These are phyloP conservation scores for Penicillium sp. DNA, from an alignment of 2,329 filamentous ascomycete genomes.

Conservation along the genomic window DNA sequence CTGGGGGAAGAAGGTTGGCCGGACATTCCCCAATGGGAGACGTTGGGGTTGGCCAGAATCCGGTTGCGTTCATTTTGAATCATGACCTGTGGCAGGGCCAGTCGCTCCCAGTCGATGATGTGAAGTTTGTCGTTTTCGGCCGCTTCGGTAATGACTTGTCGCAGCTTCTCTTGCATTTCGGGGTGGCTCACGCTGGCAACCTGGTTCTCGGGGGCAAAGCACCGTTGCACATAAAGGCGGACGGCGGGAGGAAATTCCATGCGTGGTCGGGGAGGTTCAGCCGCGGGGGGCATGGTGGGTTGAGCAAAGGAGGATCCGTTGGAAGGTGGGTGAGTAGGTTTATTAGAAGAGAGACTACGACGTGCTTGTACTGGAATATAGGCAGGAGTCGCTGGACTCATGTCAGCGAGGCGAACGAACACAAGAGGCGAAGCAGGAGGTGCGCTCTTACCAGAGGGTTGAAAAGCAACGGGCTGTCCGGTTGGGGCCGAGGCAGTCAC, in stretches of 20 bases:
- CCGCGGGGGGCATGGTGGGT: constrained; percentile 35
- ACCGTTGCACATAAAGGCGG: constrained; percentile 83
- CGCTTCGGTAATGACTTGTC: constrained; percentile 79
- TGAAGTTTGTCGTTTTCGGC: constrained; percentile 74
- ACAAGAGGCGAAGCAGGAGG: background rate
- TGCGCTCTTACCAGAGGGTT: constrained; percentile 37
- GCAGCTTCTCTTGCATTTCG: constrained; percentile 84
- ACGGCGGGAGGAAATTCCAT: constrained; percentile 81
- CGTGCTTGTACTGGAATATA: constrained; percentile 66
- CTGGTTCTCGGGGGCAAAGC: constrained; percentile 76
- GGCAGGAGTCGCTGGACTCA: constrained; percentile 52
- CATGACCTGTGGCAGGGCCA: constrained; percentile 84
- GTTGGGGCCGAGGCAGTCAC: constrained; percentile 36
- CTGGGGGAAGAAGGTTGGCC: constrained; percentile 31
- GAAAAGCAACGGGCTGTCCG: constrained; percentile 33
- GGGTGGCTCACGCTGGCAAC: constrained; percentile 63
- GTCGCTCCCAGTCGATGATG: constrained; percentile 76
- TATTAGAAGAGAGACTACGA: constrained; percentile 58
- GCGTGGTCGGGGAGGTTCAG: constrained; percentile 55
- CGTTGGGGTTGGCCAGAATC: constrained; percentile 50
- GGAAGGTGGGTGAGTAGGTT: constrained; percentile 25
- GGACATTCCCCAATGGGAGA: constrained; percentile 43
- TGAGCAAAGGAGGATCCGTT: constrained; percentile 30
- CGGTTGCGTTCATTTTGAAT: constrained; percentile 69
- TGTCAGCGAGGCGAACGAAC: constrained; percentile 19